Evolutionary conservation across 768 basidiomycete species (phyloP).

Genomic region (Leccinum boreale): DNA sequence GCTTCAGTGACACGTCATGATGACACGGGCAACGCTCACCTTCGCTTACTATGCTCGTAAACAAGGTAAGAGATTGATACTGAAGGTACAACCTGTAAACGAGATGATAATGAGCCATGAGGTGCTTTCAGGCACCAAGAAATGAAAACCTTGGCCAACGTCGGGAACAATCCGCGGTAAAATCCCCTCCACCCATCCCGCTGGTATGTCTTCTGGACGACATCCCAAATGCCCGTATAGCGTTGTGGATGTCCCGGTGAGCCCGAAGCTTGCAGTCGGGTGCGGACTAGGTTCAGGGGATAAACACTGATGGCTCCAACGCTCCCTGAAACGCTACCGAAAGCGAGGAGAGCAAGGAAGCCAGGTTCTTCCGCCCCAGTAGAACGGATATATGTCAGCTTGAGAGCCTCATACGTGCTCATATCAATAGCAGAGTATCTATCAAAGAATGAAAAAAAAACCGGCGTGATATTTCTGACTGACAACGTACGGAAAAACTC

Average conservation of each 20-base stretch:
- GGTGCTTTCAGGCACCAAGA: neutral
- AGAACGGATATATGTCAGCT: conserved; percentile 83
- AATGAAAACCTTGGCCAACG: conserved; percentile 75
- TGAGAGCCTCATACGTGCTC: conserved; percentile 95
- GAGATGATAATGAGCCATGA: conserved; percentile 1
- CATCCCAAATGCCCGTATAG: conserved; percentile 88
- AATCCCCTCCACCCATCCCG: conserved; percentile 92
- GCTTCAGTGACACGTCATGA: conserved; percentile 1
- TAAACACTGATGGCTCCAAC: conserved; percentile 94
- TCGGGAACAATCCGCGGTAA: conserved; percentile 90
- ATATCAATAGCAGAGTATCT: conserved; percentile 95
- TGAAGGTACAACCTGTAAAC: conserved; percentile 79
- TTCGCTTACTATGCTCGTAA: conserved; percentile 82
- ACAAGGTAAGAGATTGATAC: conserved; percentile 98
- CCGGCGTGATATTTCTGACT: neutral
- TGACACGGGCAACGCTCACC: conserved; percentile 39
- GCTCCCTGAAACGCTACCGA: conserved; percentile 90
- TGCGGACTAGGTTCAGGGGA: conserved; percentile 88
- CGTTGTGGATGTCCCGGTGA: conserved; percentile 91
- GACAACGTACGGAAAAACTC: conserved; percentile 86
- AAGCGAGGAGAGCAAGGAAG: conserved; percentile 80
- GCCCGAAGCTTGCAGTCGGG: conserved; percentile 93
- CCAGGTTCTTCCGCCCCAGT: conserved; percentile 89
- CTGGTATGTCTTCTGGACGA: conserved; percentile 71
- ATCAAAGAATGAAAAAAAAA: conserved; percentile 9